A percentile compares a stretch with the other conserved stretches of the same genome.
These are phyloP conservation scores for Acacia concinna DNA, from an alignment of 331 rosid genomes.

Conservation along the genomic window DNA sequence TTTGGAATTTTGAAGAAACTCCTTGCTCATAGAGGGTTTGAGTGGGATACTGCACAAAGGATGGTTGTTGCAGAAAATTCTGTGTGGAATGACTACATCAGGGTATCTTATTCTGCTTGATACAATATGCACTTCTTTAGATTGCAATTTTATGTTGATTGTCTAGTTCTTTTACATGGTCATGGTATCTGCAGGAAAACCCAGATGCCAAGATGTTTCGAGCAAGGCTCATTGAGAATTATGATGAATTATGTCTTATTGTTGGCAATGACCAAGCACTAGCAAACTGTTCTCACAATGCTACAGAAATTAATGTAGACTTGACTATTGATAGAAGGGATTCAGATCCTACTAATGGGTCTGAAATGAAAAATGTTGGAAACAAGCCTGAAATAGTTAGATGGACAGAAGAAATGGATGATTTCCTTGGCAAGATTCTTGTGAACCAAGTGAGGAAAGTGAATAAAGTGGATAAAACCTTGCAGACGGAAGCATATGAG, in stretches of 20 bases:
- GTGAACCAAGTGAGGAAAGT: slow-evolving; percentile 55
- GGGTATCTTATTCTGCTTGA: slow-evolving; percentile 36
- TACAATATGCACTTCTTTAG: slow-evolving; percentile 10
- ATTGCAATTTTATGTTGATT: slow-evolving; percentile 17
- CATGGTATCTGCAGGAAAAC: slow-evolving; percentile 42
- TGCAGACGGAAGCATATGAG: slow-evolving; percentile 51
- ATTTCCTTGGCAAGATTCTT: slow-evolving; percentile 52
- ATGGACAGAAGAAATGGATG: slow-evolving; percentile 64
- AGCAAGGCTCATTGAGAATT: slow-evolving; percentile 46
- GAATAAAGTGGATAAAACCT: slow-evolving; percentile 47
- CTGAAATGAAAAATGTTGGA: slow-evolving; percentile 44
- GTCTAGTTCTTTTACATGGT: slow-evolving; percentile 29
- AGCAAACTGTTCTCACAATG: slow-evolving; percentile 43
- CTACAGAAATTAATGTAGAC: slow-evolving; percentile 42
- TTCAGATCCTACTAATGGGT: slow-evolving; percentile 30
- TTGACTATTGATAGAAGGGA: slow-evolving; percentile 39
- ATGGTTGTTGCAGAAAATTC: slow-evolving; percentile 55
- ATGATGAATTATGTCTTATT: slow-evolving; percentile 48
- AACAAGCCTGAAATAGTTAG: slow-evolving; percentile 42
- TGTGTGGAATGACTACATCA: slow-evolving; percentile 58
- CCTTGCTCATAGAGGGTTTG: slow-evolving; percentile 55
- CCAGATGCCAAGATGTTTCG: slow-evolving; percentile 52
- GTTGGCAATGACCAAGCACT: slow-evolving; percentile 47
- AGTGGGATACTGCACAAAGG: slow-evolving; percentile 54
- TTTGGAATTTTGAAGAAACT: slow-evolving; percentile 54